Percentiles rank a stretch among this genome's conserved stretches.
phyloP scores from a whole-genome alignment of 768 basidiomycete genomes.

The Podaxis carcinomalis region DNA sequence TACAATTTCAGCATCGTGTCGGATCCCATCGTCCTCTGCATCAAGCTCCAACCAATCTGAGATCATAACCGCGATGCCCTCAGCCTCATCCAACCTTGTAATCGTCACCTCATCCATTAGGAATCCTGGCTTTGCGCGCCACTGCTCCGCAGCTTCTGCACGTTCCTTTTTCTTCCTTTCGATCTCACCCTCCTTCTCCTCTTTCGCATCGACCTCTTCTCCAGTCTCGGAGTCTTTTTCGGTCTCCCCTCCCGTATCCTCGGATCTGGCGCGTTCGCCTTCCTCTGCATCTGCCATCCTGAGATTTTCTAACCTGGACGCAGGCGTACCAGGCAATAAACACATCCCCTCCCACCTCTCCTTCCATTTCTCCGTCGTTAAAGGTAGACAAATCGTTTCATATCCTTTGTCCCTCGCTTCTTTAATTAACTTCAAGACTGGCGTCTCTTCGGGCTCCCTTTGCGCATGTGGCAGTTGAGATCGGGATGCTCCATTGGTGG shows the following conservation, averaged over 20 bases:
- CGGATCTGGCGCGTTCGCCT: neutral
- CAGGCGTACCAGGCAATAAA: slow-evolving; percentile 42
- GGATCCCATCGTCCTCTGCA: slow-evolving; percentile 86
- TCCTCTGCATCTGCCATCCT: slow-evolving; percentile 15
- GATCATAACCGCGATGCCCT: slow-evolving; percentile 67
- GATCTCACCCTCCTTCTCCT: neutral
- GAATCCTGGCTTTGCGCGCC: slow-evolving; percentile 83
- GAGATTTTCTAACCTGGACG: slow-evolving; percentile 17
- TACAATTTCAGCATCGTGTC: slow-evolving; percentile 94
- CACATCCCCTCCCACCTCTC: slow-evolving; percentile 90
- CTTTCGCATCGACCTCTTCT: neutral
- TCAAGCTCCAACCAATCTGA: slow-evolving; percentile 97
- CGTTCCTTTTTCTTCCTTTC: slow-evolving; percentile 36
- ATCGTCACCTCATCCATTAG: slow-evolving; percentile 83
- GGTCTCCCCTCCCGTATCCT: neutral
- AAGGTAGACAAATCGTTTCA: slow-evolving; percentile 71
- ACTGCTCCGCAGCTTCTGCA: slow-evolving; percentile 73
- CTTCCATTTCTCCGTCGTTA: slow-evolving; percentile 87
- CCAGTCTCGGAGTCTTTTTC: neutral
- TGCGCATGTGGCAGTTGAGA: neutral
- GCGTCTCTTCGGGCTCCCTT: slow-evolving; percentile 32
- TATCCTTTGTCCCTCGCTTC: slow-evolving; percentile 66
- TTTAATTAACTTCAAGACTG: slow-evolving; percentile 45
- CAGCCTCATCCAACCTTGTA: slow-evolving; percentile 79
- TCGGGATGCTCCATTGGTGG: neutral